These are phyloP conservation scores for Taxillus chinensis DNA, from an alignment of 164 flowering plant genomes.

Conservation along the genomic window DNA sequence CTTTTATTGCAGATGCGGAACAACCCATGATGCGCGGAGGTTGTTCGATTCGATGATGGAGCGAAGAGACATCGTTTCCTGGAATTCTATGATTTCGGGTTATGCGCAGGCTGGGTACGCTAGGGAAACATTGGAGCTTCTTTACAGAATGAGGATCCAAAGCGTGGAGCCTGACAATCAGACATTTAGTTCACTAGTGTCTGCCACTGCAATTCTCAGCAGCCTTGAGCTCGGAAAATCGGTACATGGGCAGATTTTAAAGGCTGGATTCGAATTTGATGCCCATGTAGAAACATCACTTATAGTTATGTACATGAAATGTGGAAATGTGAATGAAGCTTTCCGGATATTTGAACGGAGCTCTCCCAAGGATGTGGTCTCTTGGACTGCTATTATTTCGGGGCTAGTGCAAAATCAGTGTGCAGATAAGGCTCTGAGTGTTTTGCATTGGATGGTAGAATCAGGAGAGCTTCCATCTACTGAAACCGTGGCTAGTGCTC, in stretches of 20 bases:
- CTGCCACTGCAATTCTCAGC: slow-evolving; percentile 26
- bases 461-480: slow-evolving; percentile 38
- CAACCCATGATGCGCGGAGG: slow-evolving; percentile 31
- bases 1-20: slow-evolving; percentile 51
- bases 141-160: slow-evolving; percentile 40
- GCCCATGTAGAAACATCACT: slow-evolving; percentile 42
- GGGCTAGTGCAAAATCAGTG: slow-evolving; percentile 60
- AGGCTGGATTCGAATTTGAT: slow-evolving; percentile 34
- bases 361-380: slow-evolving; percentile 41
- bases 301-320: slow-evolving; percentile 55
- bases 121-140: slow-evolving; percentile 27
- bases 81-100: slow-evolving; percentile 68
- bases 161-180: slow-evolving; percentile 45
- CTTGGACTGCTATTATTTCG: slow-evolving; percentile 73
- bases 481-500: slow-evolving; percentile 53
- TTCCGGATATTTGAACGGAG: slow-evolving; percentile 31
- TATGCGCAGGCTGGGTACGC: slow-evolving; percentile 37
- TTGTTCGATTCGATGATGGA: slow-evolving; percentile 48
- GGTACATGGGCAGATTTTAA: slow-evolving; percentile 54
- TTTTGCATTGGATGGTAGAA: slow-evolving; percentile 44
- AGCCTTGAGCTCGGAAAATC: slow-evolving; percentile 32
- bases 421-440: slow-evolving; percentile 38
- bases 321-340: slow-evolving; percentile 29
- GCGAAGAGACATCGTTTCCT: slow-evolving; percentile 50
- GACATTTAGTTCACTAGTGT: slow-evolving; percentile 38